A percentile compares a stretch with the other conserved stretches of the same genome.
Evolutionary conservation across 176 grass and related monocot genomes (phyloP).

Genomic region (Carex kokanica): DNA sequence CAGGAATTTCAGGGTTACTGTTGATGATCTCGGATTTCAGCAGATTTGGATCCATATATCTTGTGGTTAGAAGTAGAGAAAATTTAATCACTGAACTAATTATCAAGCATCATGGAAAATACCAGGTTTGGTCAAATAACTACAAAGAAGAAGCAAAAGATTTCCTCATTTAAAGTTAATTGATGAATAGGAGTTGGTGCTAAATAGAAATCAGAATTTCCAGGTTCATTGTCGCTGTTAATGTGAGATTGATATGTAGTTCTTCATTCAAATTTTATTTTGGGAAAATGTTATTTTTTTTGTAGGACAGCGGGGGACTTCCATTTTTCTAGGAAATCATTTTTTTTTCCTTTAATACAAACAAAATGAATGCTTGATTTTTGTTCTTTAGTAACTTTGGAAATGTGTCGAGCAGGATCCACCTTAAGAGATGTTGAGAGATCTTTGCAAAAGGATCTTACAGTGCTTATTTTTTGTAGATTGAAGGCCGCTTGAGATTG

Average conservation of each 20-base stretch:
- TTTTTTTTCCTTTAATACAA: not conserved
- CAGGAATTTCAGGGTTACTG: no score
- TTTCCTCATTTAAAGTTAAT: not conserved
- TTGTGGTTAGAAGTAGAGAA: not conserved
- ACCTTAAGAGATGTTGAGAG: not conserved
- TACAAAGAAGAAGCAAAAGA: not conserved
- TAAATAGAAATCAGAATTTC: not conserved
- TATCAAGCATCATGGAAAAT: not conserved
- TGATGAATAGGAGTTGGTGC: not conserved
- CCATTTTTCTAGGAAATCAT: not conserved
- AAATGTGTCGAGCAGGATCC: not conserved
- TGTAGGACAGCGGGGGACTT: not conserved
- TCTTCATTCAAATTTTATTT: not conserved
- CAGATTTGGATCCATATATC: no score
- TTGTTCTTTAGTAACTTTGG: constrained; percentile 2
- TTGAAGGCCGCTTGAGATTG: constrained; percentile 27
- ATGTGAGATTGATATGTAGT: not conserved
- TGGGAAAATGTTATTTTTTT: not conserved
- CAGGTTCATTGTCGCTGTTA: not conserved
- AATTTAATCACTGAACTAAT: not conserved
- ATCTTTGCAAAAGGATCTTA: not conserved
- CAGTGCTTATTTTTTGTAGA: constrained; percentile 28
- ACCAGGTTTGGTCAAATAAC: not conserved
- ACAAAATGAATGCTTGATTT: not conserved
- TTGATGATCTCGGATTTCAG: no score